These are phyloP conservation scores for Nakaseomyces uthaithaninus DNA, from an alignment of 1,139 yeast species.

Conservation along the genomic window DNA sequence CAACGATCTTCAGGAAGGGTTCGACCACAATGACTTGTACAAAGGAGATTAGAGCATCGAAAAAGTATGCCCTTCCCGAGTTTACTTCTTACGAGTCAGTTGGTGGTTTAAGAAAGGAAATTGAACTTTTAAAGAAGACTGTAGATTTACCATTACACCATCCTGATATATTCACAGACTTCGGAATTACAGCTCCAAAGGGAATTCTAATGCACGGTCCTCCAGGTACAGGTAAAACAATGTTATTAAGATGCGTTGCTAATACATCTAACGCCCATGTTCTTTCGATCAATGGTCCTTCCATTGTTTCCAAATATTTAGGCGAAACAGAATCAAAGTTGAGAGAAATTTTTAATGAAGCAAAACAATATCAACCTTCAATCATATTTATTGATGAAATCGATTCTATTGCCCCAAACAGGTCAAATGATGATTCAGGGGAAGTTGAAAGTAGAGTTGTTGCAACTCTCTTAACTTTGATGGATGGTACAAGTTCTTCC, in stretches of 20 bases:
- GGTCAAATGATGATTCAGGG: conserved; percentile 77
- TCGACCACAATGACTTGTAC: conserved; percentile 32
- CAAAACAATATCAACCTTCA: conserved; percentile 74
- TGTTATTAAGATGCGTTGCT: conserved; percentile 78
- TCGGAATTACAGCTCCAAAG: conserved; percentile 85
- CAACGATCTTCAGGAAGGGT: conserved; percentile 39
- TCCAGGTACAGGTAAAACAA: conserved; percentile 95
- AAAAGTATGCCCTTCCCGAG: conserved; percentile 36
- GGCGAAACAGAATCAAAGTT: conserved; percentile 90
- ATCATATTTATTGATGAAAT: conserved; percentile 86
- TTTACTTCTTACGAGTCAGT: conserved; percentile 43
- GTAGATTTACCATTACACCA: conserved; percentile 74
- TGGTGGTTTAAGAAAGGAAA: conserved; percentile 72
- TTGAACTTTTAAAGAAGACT: conserved; percentile 52
- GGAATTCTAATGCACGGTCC: conserved; percentile 91
- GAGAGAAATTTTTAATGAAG: conserved; percentile 77
- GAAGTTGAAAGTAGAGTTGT: conserved; percentile 86
- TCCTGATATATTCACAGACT: conserved; percentile 69
- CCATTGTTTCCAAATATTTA: conserved; percentile 81
- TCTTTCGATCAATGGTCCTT: conserved; percentile 79
- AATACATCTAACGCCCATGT: conserved; percentile 67
- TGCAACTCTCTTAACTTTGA: conserved; percentile 74
- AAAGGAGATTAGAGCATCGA: conserved; percentile 17
- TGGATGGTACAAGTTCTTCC: conserved; percentile 78
- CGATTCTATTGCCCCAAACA: conserved; percentile 79